Base-by-base conservation (phyloP, 176 grass and related monocot genomes). In the Ananas comosus region DNA sequence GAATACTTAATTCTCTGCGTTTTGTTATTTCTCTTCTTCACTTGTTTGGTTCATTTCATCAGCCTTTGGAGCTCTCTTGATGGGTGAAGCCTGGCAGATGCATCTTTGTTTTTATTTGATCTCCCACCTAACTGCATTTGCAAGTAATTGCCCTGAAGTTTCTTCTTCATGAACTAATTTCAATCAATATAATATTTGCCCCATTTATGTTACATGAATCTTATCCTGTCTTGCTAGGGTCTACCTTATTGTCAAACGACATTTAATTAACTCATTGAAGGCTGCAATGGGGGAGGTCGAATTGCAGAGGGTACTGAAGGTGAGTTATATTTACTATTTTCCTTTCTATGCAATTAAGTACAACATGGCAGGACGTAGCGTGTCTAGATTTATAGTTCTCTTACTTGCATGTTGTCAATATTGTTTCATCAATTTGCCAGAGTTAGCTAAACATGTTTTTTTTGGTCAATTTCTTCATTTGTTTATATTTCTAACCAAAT, bases 251-350 rank as follows among this genome's bases (percentile, higher is more conserved):
- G 27, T 49, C 48, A 3, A 49, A 48, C 25, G 14, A 13, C 50
- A 52, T 78, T 50, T 80, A n/a, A 77, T 28, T 83, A 52, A 78
- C 27, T 66, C 65, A 16, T 72, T 57, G 58, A 47, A 63, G 73
- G 77, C 73, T 77, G 72, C 72, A 70, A 56, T 78, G 49, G 82
- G 78, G 82, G 87, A 95, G 68, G 58, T 82, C 77, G 81, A 82
- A 72, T 61, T 80, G 76, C 76, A 23, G 2, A 85, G 70, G 27
- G 66, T 77, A 53, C 81, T 64, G 50, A 86, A 72, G 54, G 91
- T 95, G 63, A 95, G 83, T 67, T 16, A 48, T n/a, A 17, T 48
- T 48, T 90, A 70, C 22, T 58, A 59, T 28, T 56, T 74, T 52
- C 14, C 49, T 19, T 67, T 73, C 22, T 75, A 65, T 69, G 13